A percentile compares a stretch with the other conserved stretches of the same genome.
phyloP scores from a whole-genome alignment of 2,329 filamentous ascomycete genomes.

The Fusarium zealandicum region DNA sequence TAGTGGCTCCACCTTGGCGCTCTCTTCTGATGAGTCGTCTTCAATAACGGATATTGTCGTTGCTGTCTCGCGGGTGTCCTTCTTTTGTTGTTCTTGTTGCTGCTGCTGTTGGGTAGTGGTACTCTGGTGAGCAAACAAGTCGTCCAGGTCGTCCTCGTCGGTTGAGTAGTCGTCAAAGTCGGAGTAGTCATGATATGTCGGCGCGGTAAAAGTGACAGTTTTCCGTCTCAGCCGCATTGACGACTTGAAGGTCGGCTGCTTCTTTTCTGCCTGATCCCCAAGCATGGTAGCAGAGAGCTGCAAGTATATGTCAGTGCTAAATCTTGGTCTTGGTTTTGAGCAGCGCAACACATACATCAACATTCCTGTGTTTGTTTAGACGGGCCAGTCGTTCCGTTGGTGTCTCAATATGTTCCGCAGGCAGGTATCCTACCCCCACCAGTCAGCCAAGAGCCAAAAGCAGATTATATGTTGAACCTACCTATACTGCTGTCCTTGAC shows the following conservation, averaged over 20 bases:
- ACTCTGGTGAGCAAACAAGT: slow-evolving; percentile 50
- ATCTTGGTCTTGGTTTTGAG: not conserved
- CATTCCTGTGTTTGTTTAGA: slow-evolving; percentile 96
- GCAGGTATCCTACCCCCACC: slow-evolving; percentile 77
- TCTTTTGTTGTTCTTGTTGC: slow-evolving; percentile 42
- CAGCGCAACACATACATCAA: slow-evolving; percentile 73
- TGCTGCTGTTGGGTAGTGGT: slow-evolving; percentile 40
- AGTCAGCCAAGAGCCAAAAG: slow-evolving; percentile 28
- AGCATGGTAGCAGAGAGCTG: slow-evolving; percentile 70
- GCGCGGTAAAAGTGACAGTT: slow-evolving; percentile 83
- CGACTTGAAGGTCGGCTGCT: slow-evolving; percentile 82
- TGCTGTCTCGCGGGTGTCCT: slow-evolving; percentile 42
- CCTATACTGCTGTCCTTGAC: slow-evolving; percentile 97
- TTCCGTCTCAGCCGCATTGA: slow-evolving; percentile 81
- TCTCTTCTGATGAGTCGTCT: slow-evolving; percentile 55
- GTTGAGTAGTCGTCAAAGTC: slow-evolving; percentile 87
- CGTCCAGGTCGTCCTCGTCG: slow-evolving; percentile 69
- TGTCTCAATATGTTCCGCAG: slow-evolving; percentile 97
- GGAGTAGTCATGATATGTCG: slow-evolving; percentile 87
- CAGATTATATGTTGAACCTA: slow-evolving; percentile 45
- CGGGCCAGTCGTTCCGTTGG: slow-evolving; percentile 92
- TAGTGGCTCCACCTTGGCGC: slow-evolving; percentile 63
- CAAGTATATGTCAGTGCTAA: slow-evolving; percentile 17
- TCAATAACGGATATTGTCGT: slow-evolving; percentile 41
- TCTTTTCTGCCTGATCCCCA: slow-evolving; percentile 73